phyloP scores from a whole-genome alignment of 2,329 filamentous ascomycete species.

The Sporothrix inflata region DNA sequence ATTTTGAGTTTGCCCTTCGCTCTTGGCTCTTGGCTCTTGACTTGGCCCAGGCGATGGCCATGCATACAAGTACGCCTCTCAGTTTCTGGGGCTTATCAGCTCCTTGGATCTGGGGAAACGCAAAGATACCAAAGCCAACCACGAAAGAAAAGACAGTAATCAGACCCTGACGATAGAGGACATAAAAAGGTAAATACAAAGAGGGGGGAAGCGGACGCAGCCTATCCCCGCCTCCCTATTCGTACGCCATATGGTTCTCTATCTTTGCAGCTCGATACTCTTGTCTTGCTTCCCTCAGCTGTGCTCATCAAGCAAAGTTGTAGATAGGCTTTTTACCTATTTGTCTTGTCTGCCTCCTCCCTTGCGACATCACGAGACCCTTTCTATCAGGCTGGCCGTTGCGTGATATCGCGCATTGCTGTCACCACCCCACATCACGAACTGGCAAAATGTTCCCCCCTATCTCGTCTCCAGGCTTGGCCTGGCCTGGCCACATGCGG shows the following conservation, averaged over 20 bases:
- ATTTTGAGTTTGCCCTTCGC: neutral
- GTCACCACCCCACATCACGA: constrained; percentile 10
- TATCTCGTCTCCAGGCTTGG: constrained; percentile 10
- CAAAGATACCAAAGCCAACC: neutral
- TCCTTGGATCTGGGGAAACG: constrained; percentile 9
- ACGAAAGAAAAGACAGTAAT: neutral
- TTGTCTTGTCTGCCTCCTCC: neutral
- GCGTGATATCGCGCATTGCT: constrained; percentile 23
- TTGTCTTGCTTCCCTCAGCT: neutral
- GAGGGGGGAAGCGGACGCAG: neutral
- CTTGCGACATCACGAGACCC: neutral
- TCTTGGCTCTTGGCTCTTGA: neutral
- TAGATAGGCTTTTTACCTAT: neutral
- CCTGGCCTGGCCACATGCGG: neutral
- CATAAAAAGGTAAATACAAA: neutral
- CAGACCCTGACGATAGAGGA: neutral
- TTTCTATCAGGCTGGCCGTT: neutral
- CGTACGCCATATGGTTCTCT: neutral
- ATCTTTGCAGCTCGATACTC: neutral
- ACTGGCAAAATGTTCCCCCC: neutral
- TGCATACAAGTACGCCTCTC: neutral
- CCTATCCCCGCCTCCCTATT: neutral
- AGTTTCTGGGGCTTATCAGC: constrained; percentile 14
- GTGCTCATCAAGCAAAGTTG: neutral
- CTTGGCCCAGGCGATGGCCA: neutral